phyloP scores from a whole-genome alignment of 495 filamentous ascomycete genomes.

The Penicillium bovifimosum region DNA sequence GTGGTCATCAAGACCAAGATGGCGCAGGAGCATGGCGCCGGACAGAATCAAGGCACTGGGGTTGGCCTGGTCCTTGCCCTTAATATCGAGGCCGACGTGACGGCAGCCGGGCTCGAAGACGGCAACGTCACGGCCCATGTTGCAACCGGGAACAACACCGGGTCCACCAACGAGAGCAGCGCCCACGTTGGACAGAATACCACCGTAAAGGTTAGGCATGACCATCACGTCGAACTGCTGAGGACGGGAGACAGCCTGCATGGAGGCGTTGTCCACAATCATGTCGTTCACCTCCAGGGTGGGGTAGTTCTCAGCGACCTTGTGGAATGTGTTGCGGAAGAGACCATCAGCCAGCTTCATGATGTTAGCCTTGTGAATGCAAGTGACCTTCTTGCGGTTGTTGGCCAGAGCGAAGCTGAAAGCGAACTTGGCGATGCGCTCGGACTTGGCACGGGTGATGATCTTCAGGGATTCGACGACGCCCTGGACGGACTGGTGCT shows the following conservation, averaged over 20 bases:
- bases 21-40: conserved; percentile 91
- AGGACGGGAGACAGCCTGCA: conserved; percentile 92
- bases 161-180: conserved; percentile 97
- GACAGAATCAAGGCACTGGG: conserved; percentile 92
- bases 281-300: conserved; percentile 93
- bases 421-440: conserved; percentile 97
- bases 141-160: conserved; percentile 95
- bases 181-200: conserved; percentile 97
- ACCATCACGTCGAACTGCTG: conserved; percentile 99
- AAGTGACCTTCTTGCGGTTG: conserved; percentile 97
- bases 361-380: conserved; percentile 99
- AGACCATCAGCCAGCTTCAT: conserved; percentile 99
- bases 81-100: conserved; percentile 97
- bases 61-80: conserved; percentile 98
- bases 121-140: conserved; percentile 97
- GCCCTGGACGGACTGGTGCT: conserved; percentile 95
- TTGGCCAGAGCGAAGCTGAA: conserved; percentile 97
- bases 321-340: conserved; percentile 95
- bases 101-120: conserved; percentile 98
- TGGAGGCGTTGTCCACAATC: conserved; percentile 99
- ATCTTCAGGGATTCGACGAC: conserved; percentile 99
- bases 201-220: conserved; percentile 99
- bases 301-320: conserved; percentile 85
- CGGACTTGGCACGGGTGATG: conserved; percentile 96
- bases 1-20: conserved; percentile 93